A percentile compares a stretch with the other conserved stretches of the same genome.
Evolutionary conservation across 208 protist genomes (phyloP).

Genomic region (Trypanosoma conorhini): DNA sequence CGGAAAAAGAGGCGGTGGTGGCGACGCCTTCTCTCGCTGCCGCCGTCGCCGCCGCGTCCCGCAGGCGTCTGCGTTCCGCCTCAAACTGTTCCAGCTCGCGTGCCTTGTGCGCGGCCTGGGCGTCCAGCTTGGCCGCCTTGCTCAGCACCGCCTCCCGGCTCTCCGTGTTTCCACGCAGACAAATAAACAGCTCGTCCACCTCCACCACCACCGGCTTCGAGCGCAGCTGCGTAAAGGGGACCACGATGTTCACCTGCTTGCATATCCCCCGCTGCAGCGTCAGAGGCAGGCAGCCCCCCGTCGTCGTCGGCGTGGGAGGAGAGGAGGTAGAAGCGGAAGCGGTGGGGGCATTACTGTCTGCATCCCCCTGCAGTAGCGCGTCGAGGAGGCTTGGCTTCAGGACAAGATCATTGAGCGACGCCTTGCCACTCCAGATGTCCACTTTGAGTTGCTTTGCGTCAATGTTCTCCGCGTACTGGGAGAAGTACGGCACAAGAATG

Average conservation of each 20-base stretch:
- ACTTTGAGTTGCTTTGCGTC: slow-evolving; percentile 77
- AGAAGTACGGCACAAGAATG: slow-evolving; percentile 85
- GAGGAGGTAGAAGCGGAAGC: slow-evolving; percentile 4
- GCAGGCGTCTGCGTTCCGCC: slow-evolving; percentile 52
- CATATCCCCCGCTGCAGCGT: slow-evolving; percentile 77
- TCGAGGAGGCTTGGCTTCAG: slow-evolving; percentile 68
- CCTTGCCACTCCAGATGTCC: slow-evolving; percentile 86
- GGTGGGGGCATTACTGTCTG: slow-evolving; percentile 9
- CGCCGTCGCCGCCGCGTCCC: slow-evolving; percentile 28
- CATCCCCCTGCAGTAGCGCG: slow-evolving; percentile 39
- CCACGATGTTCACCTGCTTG: slow-evolving; percentile 69
- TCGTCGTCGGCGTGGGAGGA: slow-evolving; percentile 4
- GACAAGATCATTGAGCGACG: slow-evolving; percentile 70
- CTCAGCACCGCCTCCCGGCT: slow-evolving; percentile 13
- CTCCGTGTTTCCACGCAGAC: slow-evolving; percentile 32
- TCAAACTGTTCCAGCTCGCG: slow-evolving; percentile 72
- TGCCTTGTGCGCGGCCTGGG: slow-evolving; percentile 49
- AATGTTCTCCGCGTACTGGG: slow-evolving; percentile 84
- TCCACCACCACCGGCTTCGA: slow-evolving; percentile 84
- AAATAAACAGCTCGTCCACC: slow-evolving; percentile 78
- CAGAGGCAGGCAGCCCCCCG: slow-evolving; percentile 33
- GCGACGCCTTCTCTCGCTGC: background rate
- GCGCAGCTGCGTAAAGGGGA: slow-evolving; percentile 76
- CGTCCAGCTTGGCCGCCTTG: slow-evolving; percentile 59
- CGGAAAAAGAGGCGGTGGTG: background rate